Evolutionary conservation across 163 green algal genomes (phyloP), one percentile per base, ranked within the genome.

Genomic region (Chloromonas sp.): DNA sequence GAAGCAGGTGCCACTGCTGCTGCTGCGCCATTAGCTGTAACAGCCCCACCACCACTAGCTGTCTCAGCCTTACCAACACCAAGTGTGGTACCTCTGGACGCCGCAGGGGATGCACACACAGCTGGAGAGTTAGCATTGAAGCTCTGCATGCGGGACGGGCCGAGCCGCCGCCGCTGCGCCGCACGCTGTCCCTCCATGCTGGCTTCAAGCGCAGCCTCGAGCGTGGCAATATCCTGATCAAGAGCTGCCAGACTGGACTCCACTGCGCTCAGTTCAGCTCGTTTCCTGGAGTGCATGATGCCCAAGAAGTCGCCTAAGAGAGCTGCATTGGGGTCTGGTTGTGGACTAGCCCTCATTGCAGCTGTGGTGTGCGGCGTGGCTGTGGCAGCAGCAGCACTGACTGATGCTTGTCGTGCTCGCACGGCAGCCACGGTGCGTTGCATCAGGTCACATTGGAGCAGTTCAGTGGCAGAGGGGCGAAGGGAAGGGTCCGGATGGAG

Each of bases 401-500:
- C 36, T 36, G 36, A 36, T 36, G 36, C 36, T 36, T 36, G 36
- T 36, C 84, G 84, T 1, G 84, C 81, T 0, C 82, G 74, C 60
- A 91, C 85, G 57, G 81, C 80, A 71, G 79, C 60, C 71, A 78
- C 86, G 1, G 83, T 84, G 14, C 82, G 60, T 0, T 71, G 36
- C n/a, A 95, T 90, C 83, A 92, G 78, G 59, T 92, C 83, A 14
- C 83, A 85, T 0, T 81, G 76, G 78, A 95, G 79, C 76, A 97
- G 84, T 60, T 93, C 87, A 5, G 77, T 83, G 13, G 94, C 85
- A 3, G 80, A 87, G 36, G 95, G 95, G 0, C 95, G 92, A 5
- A 85, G 84, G 1, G 83, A 60, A 1, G 95, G 90, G 60, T 96
- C 88, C 0, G 93, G 91, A 60, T 96, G 90, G 60, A 97, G 91